Base-by-base conservation (phyloP, 2,329 filamentous ascomycete genomes). In the Passalora sequoiae region DNA sequence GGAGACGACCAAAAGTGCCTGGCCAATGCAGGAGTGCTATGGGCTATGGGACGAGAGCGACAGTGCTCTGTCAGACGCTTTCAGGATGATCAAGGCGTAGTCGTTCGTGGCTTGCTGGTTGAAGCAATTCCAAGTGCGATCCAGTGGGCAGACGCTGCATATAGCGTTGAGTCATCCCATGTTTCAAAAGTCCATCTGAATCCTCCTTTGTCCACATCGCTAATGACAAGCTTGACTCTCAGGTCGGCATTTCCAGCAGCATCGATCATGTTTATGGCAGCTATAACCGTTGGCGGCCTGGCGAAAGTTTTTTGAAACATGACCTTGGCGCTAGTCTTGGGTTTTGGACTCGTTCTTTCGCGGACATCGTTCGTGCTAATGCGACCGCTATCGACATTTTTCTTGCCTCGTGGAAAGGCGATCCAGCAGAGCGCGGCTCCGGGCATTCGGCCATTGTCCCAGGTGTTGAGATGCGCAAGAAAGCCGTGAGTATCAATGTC, bases 351-450 rank as follows among this genome's bases (percentile, higher is more conserved):
- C 16, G 43, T 46, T 13, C 47, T 24, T 35, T 46, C 50, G 19
- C 57, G 40, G 36, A 56, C 53, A 45, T 60, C 57, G 5, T 40
- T 40, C 13, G 58, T 58, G 8, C 43, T 43, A 37, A 61, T 56
- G n/a, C 41, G 43, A 3, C 59, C 59, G n/a, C 44, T 48, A 15
- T 53, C 56, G 3, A 60, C 58, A 21, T 49, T 48, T 31, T 35
- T 43, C 41, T 62, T 62, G 7, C 37, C 39, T 33, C 46, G 46
- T 0, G 58, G 57, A 41, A 59, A 60, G 1, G 57, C 59, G n/a
- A 62, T 59, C 55, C 56, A 62, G 37, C 49, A 54, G 49, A 62
- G 51, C 2, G 56, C 58, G 4, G 56, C 59, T 20, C 58, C 57
- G 20, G 49, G 37, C 30, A 61, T 37, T n/a, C 44, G 40, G 9